Conservation (phyloP, 2,329 filamentous ascomycete species). For the Xylariaceae sp. region DNA sequence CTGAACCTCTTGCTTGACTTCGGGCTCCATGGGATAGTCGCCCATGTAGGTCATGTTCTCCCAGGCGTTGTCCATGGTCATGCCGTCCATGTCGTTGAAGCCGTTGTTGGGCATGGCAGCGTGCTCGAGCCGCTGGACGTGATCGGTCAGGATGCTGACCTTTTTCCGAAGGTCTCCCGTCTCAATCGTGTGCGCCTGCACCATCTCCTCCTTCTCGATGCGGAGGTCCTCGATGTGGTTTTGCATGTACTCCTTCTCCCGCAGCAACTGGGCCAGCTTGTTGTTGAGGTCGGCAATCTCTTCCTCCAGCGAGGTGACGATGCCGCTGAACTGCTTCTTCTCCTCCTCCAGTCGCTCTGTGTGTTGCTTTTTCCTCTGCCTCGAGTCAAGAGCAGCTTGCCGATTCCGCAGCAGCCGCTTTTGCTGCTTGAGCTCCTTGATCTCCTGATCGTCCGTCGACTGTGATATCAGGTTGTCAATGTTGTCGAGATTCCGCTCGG, state of each 20-base stretch:
- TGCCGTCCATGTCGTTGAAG: slow-evolving; percentile 73
- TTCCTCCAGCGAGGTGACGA: slow-evolving; percentile 75
- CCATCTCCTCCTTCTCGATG: slow-evolving; percentile 87
- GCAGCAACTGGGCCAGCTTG: slow-evolving; percentile 64
- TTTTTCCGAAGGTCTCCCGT: slow-evolving; percentile 89
- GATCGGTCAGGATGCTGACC: slow-evolving; percentile 72
- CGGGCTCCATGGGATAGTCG: slow-evolving; percentile 59
- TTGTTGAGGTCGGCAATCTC: slow-evolving; percentile 63
- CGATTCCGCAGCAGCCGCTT: slow-evolving; percentile 92
- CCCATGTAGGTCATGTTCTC: slow-evolving; percentile 74
- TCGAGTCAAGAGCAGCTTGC: slow-evolving; percentile 93
- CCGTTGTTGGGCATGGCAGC: slow-evolving; percentile 54
- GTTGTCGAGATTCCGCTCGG: slow-evolving; percentile 86
- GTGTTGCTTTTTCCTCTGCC: slow-evolving; percentile 96
- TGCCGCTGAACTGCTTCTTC: slow-evolving; percentile 81
- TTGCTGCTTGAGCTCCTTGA: slow-evolving; percentile 98
- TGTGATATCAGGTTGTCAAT: slow-evolving; percentile 89
- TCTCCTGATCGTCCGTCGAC: slow-evolving; percentile 83
- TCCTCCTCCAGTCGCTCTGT: slow-evolving; percentile 95
- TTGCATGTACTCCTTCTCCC: slow-evolving; percentile 68
- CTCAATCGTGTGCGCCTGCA: slow-evolving; percentile 82
- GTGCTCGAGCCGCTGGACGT: slow-evolving; percentile 65
- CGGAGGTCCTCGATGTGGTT: slow-evolving; percentile 71
- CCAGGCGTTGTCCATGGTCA: slow-evolving; percentile 78
- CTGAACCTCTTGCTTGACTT: slow-evolving; percentile 56